Evolutionary conservation across 176 grass and related monocot species (phyloP).

Genomic region (Carex myosuroides): DNA sequence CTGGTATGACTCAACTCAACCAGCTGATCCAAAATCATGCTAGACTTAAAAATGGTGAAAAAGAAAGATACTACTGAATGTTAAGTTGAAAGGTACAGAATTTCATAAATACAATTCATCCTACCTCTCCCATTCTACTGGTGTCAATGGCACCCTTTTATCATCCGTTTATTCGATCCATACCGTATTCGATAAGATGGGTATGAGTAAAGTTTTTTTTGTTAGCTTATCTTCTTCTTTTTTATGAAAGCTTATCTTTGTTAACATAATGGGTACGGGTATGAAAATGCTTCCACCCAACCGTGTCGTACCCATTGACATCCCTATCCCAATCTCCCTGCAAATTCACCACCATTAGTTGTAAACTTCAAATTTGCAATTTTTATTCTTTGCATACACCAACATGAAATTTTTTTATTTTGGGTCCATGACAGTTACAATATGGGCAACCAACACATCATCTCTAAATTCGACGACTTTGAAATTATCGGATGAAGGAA

Average conservation of each 20-base stretch:
- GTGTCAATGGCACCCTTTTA: too few relatives aligned
- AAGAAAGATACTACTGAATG: background rate
- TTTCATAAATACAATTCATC: background rate
- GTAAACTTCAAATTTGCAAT: background rate
- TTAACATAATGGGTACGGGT: too few relatives aligned
- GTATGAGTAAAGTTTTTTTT: too few relatives aligned
- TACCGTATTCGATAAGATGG: too few relatives aligned
- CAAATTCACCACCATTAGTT: background rate
- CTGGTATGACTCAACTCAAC: background rate
- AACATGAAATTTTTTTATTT: background rate
- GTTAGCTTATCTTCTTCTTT: too few relatives aligned
- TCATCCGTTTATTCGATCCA: too few relatives aligned
- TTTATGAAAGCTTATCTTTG: too few relatives aligned
- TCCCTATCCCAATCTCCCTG: background rate
- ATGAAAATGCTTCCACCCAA: too few relatives aligned
- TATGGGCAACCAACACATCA: slow-evolving; percentile 1
- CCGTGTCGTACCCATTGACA: too few relatives aligned
- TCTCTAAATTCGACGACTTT: background rate
- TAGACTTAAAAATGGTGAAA: background rate
- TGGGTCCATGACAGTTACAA: background rate
- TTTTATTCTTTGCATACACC: background rate
- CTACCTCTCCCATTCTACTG: background rate
- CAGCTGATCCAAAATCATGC: background rate
- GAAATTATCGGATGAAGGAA: slow-evolving; percentile 5
- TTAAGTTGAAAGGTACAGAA: background rate